Percentiles rank a stretch among this genome's conserved stretches.
Conservation (phyloP, 345 rosid species). For the Turritis glabra region DNA sequence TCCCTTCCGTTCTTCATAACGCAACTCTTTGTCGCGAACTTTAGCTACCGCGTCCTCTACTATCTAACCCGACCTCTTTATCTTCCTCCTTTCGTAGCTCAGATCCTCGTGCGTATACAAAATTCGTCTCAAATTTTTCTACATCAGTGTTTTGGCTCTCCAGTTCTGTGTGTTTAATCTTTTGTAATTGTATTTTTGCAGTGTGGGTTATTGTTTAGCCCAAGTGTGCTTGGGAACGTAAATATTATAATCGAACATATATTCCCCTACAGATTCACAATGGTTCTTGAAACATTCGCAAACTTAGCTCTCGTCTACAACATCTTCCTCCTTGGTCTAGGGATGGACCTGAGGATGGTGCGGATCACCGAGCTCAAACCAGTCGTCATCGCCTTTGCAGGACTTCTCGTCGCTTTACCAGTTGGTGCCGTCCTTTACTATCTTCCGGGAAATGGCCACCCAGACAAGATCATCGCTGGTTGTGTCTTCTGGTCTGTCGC, state of each 20-base stretch:
- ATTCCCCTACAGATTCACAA: conserved; percentile 44
- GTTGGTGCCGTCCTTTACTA: conserved; percentile 44
- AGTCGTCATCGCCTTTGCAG: conserved; percentile 43
- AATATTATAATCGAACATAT: neutral
- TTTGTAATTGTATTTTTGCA: conserved; percentile 22
- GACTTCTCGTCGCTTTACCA: conserved; percentile 46
- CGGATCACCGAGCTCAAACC: conserved; percentile 38
- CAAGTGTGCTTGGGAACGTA: conserved; percentile 37
- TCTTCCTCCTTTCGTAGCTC: conserved; percentile 45
- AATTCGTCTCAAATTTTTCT: neutral
- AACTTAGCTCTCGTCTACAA: conserved; percentile 54
- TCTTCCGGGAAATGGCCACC: conserved; percentile 35
- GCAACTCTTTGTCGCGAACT: conserved; percentile 36
- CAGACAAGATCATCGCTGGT: conserved; percentile 38
- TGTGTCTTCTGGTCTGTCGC: conserved; percentile 56
- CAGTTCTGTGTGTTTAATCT: neutral
- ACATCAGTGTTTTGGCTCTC: neutral
- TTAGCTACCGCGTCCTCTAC: conserved; percentile 35
- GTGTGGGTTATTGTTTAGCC: conserved; percentile 64
- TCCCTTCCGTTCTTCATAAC: conserved; percentile 41
- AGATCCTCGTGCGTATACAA: conserved; percentile 33
- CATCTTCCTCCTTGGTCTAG: conserved; percentile 66
- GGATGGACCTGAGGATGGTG: conserved; percentile 57
- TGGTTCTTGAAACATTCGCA: conserved; percentile 53
- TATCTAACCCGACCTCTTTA: conserved; percentile 35